Conservation (phyloP, 2,329 filamentous ascomycete species). For the Claviceps arundinis region DNA sequence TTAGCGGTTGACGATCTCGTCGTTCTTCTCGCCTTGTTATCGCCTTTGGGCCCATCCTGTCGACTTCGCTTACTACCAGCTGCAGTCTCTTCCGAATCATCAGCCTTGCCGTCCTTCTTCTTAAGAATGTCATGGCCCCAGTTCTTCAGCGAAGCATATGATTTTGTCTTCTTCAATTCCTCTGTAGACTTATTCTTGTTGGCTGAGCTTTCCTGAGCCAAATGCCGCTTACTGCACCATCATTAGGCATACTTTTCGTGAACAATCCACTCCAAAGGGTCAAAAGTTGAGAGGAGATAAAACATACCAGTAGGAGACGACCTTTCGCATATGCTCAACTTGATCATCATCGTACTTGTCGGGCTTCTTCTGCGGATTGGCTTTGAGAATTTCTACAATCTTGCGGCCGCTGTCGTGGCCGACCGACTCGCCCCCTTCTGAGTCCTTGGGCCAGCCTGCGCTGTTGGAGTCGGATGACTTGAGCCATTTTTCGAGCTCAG, state of each 20-base stretch:
- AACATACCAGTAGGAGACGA: slow-evolving; percentile 44
- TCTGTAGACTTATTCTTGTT: slow-evolving; percentile 37
- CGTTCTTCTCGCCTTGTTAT: slow-evolving; percentile 21
- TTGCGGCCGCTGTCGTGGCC: slow-evolving; percentile 51
- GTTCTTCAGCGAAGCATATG: slow-evolving; percentile 48
- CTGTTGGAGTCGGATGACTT: slow-evolving; percentile 41
- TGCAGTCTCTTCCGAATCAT: slow-evolving; percentile 5
- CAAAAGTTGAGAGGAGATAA: background rate
- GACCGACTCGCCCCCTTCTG: slow-evolving; percentile 45
- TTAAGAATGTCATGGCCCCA: slow-evolving; percentile 45
- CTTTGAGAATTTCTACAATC: slow-evolving; percentile 49
- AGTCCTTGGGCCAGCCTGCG: slow-evolving; percentile 47
- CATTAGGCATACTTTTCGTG: background rate
- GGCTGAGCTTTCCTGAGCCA: slow-evolving; percentile 48
- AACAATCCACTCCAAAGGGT: no score
- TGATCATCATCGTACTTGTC: slow-evolving; percentile 42
- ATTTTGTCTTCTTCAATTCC: slow-evolving; percentile 34
- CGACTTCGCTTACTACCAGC: slow-evolving; percentile 17
- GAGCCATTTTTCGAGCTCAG: slow-evolving; percentile 49
- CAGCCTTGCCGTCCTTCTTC: slow-evolving; percentile 11
- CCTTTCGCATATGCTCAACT: slow-evolving; percentile 47
- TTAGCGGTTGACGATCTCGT: slow-evolving; percentile 4
- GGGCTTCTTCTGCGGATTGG: slow-evolving; percentile 44
- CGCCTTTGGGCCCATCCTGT: slow-evolving; percentile 10
- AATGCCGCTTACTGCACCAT: slow-evolving; percentile 40